phyloP scores from a whole-genome alignment of 2,329 filamentous ascomycete genomes.

The Cladosporium cucumerinum region DNA sequence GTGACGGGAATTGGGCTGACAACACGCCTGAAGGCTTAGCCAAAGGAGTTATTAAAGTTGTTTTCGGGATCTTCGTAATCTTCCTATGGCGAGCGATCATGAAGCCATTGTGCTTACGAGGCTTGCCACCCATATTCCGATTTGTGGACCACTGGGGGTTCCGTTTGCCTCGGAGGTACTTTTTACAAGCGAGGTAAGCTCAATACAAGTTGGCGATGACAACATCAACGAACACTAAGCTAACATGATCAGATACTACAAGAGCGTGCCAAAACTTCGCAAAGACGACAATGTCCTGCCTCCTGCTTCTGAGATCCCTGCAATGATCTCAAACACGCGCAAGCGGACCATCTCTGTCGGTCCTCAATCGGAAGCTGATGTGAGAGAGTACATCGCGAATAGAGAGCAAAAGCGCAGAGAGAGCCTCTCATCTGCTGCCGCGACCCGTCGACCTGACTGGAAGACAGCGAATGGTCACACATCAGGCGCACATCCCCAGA shows the following conservation, averaged over 20 bases:
- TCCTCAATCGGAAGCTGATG: slow-evolving; percentile 92
- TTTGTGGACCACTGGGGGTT: slow-evolving; percentile 76
- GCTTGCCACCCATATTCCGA: slow-evolving; percentile 82
- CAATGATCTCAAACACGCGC: slow-evolving; percentile 73
- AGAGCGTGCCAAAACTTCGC: slow-evolving; percentile 70
- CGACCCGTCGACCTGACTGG: neutral
- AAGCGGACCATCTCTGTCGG: slow-evolving; percentile 84
- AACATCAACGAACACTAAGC: too few species aligned
- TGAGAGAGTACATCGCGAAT: slow-evolving; percentile 91
- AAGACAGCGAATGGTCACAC: neutral
- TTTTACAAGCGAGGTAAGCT: slow-evolving; percentile 72
- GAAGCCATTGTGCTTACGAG: slow-evolving; percentile 76
- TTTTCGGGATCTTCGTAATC: slow-evolving; percentile 77
- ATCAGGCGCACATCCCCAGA: neutral
- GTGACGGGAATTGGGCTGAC: slow-evolving; percentile 35
- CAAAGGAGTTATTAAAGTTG: slow-evolving; percentile 63
- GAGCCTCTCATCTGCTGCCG: slow-evolving; percentile 46
- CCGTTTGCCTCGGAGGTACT: slow-evolving; percentile 82
- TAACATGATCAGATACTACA: slow-evolving; percentile 62
- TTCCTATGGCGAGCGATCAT: slow-evolving; percentile 87
- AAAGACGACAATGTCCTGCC: slow-evolving; percentile 87
- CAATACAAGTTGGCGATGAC: neutral
- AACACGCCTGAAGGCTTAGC: slow-evolving; percentile 56
- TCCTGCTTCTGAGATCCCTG: slow-evolving; percentile 79
- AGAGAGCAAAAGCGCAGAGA: slow-evolving; percentile 67